A percentile compares a stretch with the other conserved stretches of the same genome.
Evolutionary conservation across 2,329 filamentous ascomycete species (phyloP).

Genomic region (Aspergillus phoenicis): DNA sequence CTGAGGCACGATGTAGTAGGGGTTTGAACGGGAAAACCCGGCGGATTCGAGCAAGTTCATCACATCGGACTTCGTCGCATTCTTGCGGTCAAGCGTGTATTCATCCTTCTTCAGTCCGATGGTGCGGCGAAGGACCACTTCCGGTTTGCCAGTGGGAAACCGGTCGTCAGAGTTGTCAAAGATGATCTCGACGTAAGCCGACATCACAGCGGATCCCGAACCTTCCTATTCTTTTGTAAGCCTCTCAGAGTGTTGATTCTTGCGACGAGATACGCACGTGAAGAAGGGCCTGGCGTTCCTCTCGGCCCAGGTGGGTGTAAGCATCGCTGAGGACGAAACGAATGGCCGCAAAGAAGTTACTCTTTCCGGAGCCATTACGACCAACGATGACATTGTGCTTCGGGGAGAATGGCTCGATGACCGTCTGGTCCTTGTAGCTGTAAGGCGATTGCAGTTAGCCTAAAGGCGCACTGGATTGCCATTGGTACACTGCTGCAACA

Average conservation of each 20-base stretch:
- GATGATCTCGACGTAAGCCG: slow-evolving; percentile 98
- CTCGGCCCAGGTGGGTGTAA: slow-evolving; percentile 92
- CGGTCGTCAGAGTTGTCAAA: slow-evolving; percentile 97
- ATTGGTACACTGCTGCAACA: slow-evolving; percentile 22
- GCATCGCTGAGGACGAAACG: slow-evolving; percentile 97
- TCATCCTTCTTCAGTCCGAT: slow-evolving; percentile 98
- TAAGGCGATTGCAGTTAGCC: not conserved
- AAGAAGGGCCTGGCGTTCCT: slow-evolving; percentile 93
- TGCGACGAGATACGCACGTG: slow-evolving; percentile 57
- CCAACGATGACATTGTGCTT: slow-evolving; percentile 98
- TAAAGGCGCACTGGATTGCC: slow-evolving; percentile 18
- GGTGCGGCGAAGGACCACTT: slow-evolving; percentile 86
- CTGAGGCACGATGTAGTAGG: slow-evolving; percentile 98
- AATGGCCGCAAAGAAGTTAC: slow-evolving; percentile 99
- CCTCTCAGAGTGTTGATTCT: not conserved
- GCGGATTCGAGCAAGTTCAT: slow-evolving; percentile 94
- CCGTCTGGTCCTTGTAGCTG: slow-evolving; percentile 99
- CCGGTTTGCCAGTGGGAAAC: slow-evolving; percentile 88
- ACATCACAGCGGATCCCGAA: slow-evolving; percentile 96
- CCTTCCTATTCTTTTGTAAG: slow-evolving; percentile 66
- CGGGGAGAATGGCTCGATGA: slow-evolving; percentile 96
- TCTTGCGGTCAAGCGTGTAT: slow-evolving; percentile 96
- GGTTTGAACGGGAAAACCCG: slow-evolving; percentile 94
- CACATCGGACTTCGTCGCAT: slow-evolving; percentile 90
- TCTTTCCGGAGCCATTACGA: slow-evolving; percentile 98